Conservation (phyloP, 2,329 filamentous ascomycete species). For the Neopestalotiopsis rosae region DNA sequence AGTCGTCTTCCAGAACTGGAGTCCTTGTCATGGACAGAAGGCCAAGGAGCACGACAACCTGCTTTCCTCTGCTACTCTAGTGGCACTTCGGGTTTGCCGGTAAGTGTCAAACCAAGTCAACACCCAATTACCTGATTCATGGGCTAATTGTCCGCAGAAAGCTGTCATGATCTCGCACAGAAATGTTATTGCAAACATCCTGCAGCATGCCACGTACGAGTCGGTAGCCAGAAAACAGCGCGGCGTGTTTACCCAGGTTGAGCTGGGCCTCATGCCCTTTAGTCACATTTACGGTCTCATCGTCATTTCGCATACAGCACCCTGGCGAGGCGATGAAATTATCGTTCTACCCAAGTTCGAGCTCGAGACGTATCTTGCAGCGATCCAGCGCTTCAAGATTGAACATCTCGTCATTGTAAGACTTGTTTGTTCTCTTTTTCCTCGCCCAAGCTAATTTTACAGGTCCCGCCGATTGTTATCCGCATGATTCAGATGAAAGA, state of each 20-base stretch:
- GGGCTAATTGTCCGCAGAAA: constrained; percentile 56
- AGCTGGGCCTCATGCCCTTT: constrained; percentile 72
- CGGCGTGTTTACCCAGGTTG: constrained; percentile 40
- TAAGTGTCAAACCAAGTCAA: constrained; percentile 37
- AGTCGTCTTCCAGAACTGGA: constrained; percentile 54
- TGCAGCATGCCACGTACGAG: constrained; percentile 61
- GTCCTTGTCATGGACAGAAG: constrained; percentile 58
- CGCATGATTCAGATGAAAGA: constrained; percentile 71
- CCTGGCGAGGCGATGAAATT: constrained; percentile 74
- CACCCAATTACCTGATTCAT: too few species aligned
- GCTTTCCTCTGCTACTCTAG: constrained; percentile 78
- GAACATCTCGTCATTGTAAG: constrained; percentile 30
- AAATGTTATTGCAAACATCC: constrained; percentile 76
- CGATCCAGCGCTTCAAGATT: constrained; percentile 73
- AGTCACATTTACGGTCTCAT: constrained; percentile 82
- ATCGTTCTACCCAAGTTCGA: constrained; percentile 78
- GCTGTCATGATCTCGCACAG: constrained; percentile 79
- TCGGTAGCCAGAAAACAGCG: constrained; percentile 34
- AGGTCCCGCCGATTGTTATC: constrained; percentile 84
- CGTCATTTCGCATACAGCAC: constrained; percentile 67
- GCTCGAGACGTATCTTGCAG: constrained; percentile 62
- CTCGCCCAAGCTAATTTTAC: constrained; percentile 50
- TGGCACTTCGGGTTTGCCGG: constrained; percentile 74
- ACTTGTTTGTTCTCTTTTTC: not conserved
- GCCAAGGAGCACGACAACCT: constrained; percentile 65